Conservation (phyloP, 257 asterid species). For the Scutellaria baicalensis region DNA sequence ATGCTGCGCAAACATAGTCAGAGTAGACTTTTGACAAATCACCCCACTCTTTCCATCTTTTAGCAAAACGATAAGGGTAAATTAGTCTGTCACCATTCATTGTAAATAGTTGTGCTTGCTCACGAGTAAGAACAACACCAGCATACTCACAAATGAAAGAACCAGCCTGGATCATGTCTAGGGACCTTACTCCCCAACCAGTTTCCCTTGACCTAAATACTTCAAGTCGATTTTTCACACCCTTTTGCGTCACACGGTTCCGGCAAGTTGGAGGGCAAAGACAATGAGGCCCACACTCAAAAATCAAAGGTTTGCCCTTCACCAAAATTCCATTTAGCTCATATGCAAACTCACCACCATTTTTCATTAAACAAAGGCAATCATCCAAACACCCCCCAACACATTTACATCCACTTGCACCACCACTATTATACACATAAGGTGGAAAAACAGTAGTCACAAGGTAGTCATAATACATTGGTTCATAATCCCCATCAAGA, state of each 20-base stretch:
- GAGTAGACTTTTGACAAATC: slow-evolving; percentile 50
- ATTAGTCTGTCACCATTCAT: slow-evolving; percentile 87
- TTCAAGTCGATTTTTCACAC: slow-evolving; percentile 63
- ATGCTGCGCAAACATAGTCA: slow-evolving; percentile 47
- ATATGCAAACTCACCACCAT: slow-evolving; percentile 73
- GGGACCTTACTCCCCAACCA: slow-evolving; percentile 92
- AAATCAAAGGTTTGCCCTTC: slow-evolving; percentile 74
- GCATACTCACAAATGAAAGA: slow-evolving; percentile 84
- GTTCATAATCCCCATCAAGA: slow-evolving; percentile 56
- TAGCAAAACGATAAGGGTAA: slow-evolving; percentile 67
- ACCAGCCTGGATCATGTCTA: slow-evolving; percentile 86
- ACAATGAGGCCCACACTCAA: slow-evolving; percentile 86
- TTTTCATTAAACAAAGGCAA: slow-evolving; percentile 66
- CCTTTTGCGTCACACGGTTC: slow-evolving; percentile 80
- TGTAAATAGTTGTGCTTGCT: slow-evolving; percentile 61
- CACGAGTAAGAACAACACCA: slow-evolving; percentile 79
- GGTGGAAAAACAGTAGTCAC: slow-evolving; percentile 44
- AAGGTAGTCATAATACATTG: slow-evolving; percentile 50
- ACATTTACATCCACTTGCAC: slow-evolving; percentile 53
- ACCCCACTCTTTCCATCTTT: slow-evolving; percentile 89
- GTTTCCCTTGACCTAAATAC: slow-evolving; percentile 84
- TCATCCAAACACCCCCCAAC: slow-evolving; percentile 42
- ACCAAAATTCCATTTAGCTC: slow-evolving; percentile 55
- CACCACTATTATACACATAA: slow-evolving; percentile 25
- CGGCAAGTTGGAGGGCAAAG: slow-evolving; percentile 61